These are phyloP conservation scores for Candida ficus DNA, from an alignment of 805 yeast genomes.

Conservation along the genomic window DNA sequence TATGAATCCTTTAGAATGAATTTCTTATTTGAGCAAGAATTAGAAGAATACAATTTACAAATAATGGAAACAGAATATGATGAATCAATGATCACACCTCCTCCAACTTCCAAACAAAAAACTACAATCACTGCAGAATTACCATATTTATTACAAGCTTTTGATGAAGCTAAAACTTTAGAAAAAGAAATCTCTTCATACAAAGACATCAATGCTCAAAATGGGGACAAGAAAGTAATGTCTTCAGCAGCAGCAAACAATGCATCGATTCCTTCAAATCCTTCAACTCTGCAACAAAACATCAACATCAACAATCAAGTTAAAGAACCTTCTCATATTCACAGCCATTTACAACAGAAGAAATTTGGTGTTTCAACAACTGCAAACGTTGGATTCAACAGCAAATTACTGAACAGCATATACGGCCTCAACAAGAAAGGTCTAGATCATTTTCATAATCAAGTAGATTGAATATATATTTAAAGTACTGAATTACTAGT, in stretches of 20 bases:
- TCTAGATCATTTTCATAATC: conserved; percentile 14
- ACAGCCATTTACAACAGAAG: conserved; percentile 8
- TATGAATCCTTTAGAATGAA: conserved; percentile 48
- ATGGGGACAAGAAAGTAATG: background rate
- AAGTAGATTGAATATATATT: conserved; percentile 9
- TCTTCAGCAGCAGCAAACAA: background rate
- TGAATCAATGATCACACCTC: background rate
- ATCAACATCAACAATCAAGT: conserved; percentile 4
- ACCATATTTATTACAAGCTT: conserved; percentile 63
- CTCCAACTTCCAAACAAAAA: conserved; percentile 31
- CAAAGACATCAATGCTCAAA: background rate
- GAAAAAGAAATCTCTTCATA: conserved; percentile 41
- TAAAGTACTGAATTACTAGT: no score
- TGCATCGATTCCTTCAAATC: background rate
- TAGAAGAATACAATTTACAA: conserved; percentile 15
- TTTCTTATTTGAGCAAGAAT: conserved; percentile 29
- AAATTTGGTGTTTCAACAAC: conserved; percentile 15
- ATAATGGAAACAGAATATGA: conserved; percentile 8
- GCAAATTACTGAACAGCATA: conserved; percentile 19
- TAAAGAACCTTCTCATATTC: conserved; percentile 10
- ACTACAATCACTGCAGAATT: conserved; percentile 59
- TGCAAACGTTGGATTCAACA: conserved; percentile 20
- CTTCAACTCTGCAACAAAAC: conserved; percentile 1
- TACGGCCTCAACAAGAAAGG: conserved; percentile 31
- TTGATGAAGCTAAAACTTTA: conserved; percentile 53